These are phyloP conservation scores for Cutaneotrichosporon sp. DNA, from an alignment of 1,284 basidiomycete species.

Conservation along the genomic window DNA sequence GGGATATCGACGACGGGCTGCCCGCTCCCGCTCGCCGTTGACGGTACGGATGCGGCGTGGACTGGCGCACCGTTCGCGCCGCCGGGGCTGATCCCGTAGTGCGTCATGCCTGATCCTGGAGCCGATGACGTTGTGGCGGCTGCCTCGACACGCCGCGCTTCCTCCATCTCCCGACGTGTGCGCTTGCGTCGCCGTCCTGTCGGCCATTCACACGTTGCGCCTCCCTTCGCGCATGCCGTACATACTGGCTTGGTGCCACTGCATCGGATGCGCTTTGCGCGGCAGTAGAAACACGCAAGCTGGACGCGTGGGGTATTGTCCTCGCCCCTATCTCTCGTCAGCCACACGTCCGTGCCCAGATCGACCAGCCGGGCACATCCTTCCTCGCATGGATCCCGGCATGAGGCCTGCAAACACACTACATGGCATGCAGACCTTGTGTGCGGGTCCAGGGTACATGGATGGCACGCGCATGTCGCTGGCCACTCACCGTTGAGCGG, in stretches of 20 bases:
- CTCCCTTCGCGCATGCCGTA: slow-evolving; percentile 46
- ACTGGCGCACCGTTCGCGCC: background rate
- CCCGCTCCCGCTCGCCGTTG: background rate
- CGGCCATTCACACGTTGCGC: slow-evolving; percentile 52
- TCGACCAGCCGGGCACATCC: background rate
- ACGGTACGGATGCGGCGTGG: background rate
- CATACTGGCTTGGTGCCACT: slow-evolving; percentile 50
- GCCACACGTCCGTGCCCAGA: slow-evolving; percentile 2
- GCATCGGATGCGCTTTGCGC: slow-evolving; percentile 52
- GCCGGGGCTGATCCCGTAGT: slow-evolving; percentile 5
- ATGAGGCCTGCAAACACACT: background rate
- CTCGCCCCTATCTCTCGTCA: slow-evolving; percentile 6
- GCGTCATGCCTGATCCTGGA: background rate
- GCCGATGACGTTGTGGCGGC: background rate
- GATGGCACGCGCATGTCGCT: background rate
- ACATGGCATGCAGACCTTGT: background rate
- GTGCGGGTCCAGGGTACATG: background rate
- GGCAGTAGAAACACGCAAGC: slow-evolving; percentile 48
- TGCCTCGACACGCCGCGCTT: slow-evolving; percentile 36
- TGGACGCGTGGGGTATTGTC: slow-evolving; percentile 14
- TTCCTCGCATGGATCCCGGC: background rate
- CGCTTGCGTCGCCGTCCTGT: slow-evolving; percentile 50
- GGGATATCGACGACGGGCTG: background rate
- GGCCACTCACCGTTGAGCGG: background rate
- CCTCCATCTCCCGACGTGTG: slow-evolving; percentile 55